These are phyloP conservation scores for Cercis canadensis DNA, from an alignment of 306 rosid genomes.

Conservation along the genomic window DNA sequence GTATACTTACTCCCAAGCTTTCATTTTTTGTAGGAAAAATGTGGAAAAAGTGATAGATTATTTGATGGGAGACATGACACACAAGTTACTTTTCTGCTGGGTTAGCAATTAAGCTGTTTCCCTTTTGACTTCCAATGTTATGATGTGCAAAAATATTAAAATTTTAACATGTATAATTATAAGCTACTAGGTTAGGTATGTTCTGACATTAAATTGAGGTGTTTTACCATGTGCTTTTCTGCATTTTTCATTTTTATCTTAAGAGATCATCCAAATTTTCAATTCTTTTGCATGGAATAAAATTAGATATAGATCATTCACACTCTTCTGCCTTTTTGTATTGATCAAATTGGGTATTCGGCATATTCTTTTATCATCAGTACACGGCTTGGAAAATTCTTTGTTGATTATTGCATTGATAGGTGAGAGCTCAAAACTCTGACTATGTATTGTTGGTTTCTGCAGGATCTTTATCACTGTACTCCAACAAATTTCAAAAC, in stretches of 20 bases:
- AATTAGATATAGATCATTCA: conserved; percentile 1
- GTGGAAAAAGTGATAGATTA: conserved; percentile 42
- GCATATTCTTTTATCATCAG: no score
- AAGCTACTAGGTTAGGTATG: not conserved
- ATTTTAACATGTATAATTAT: not conserved
- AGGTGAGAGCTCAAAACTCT: not conserved
- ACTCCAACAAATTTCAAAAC: conserved; percentile 62
- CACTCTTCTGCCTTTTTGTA: not conserved
- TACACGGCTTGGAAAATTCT: conserved; percentile 11
- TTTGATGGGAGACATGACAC: conserved; percentile 71
- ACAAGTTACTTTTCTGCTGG: conserved; percentile 80
- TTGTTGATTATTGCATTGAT: not conserved
- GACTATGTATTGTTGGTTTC: conserved; percentile 18
- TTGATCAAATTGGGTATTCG: conserved; percentile 18
- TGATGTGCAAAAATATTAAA: no score
- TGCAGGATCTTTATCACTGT: conserved; percentile 69
- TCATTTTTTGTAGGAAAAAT: conserved; percentile 62
- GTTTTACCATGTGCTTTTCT: not conserved
- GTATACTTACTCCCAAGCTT: conserved; percentile 20
- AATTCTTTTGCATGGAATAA: not conserved
- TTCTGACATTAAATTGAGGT: not conserved
- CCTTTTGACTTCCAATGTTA: not conserved
- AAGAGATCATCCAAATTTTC: not conserved
- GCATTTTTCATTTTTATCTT: not conserved
- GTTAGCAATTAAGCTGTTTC: conserved; percentile 48